Evolutionary conservation across 139 green algal species (phyloP).

Genomic region (Micromonas pusilla): DNA sequence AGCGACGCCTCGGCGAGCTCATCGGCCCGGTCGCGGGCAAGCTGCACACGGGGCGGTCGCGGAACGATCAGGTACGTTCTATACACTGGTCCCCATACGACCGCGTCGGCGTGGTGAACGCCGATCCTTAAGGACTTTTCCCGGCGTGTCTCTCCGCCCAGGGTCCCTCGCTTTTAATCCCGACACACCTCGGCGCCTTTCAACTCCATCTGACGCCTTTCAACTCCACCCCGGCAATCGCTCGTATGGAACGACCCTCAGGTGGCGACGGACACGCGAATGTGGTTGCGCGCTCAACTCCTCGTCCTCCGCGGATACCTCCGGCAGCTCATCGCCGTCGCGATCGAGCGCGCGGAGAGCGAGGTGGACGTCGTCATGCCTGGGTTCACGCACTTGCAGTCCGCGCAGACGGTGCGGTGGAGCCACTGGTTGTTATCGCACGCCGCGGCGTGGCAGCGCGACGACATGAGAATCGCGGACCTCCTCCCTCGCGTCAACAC

Average conservation of each 20-base stretch:
- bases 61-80: constrained; percentile 99
- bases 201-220: too few relatives aligned
- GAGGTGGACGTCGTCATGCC: constrained; percentile 34
- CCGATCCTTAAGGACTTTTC: too few relatives aligned
- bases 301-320: constrained; percentile 57
- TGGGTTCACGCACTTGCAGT: constrained; percentile 81
- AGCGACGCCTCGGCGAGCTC: constrained; percentile 82
- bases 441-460: constrained; percentile 81
- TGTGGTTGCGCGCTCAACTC: constrained; percentile 81
- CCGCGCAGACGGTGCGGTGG: constrained; percentile 88
- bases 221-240: too few relatives aligned
- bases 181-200: too few relatives aligned
- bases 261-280: constrained; percentile 90
- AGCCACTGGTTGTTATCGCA: constrained; percentile 92
- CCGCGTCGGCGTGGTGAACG: too few relatives aligned
- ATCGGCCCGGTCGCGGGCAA: constrained; percentile 79
- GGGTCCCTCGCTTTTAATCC: too few relatives aligned
- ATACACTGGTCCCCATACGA: too few relatives aligned
- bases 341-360: constrained; percentile 55
- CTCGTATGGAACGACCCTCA: too few relatives aligned
- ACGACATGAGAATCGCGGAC: constrained; percentile 84
- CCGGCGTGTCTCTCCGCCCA: too few relatives aligned
- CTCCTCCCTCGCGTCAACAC: constrained; percentile 76
- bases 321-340: constrained; percentile 69
- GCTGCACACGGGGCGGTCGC: constrained; percentile 90